phyloP scores from a whole-genome alignment of 139 green algal species.

The Edaphochlamys debaryana region DNA sequence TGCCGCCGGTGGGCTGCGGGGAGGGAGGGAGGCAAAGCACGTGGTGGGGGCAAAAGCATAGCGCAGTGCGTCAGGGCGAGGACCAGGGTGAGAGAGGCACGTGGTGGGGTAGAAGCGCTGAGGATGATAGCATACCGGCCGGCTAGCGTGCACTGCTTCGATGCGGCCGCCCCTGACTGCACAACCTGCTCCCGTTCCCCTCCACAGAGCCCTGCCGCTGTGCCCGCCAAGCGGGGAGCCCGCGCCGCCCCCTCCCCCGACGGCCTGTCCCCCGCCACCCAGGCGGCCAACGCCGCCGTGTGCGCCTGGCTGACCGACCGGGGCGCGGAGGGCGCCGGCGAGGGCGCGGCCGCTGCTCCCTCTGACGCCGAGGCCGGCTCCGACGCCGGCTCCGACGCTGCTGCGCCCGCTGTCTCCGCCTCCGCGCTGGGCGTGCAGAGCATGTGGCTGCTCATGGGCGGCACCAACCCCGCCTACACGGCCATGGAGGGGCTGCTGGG shows the following conservation, averaged over 20 bases:
- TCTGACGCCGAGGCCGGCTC: too few species aligned
- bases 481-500: constrained; percentile 9
- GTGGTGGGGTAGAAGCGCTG: too few species aligned
- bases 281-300: constrained; percentile 10
- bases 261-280: neutral
- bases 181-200: too few species aligned
- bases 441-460: constrained; percentile 24
- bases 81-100: too few species aligned
- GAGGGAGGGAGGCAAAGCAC: neutral
- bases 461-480: neutral
- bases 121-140: too few species aligned
- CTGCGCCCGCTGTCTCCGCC: neutral
- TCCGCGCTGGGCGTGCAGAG: neutral
- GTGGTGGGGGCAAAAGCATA: too few species aligned
- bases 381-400: neutral
- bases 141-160: too few species aligned
- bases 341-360: neutral
- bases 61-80: too few species aligned
- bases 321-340: too few species aligned
- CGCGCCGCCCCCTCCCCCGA: neutral
- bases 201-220: too few species aligned
- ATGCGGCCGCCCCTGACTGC: too few species aligned
- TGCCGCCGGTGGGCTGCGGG: neutral
- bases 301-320: neutral
- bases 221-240: too few species aligned